These are phyloP conservation scores for Narthecium ossifragum DNA, from an alignment of 106 monocot genomes.

Conservation along the genomic window DNA sequence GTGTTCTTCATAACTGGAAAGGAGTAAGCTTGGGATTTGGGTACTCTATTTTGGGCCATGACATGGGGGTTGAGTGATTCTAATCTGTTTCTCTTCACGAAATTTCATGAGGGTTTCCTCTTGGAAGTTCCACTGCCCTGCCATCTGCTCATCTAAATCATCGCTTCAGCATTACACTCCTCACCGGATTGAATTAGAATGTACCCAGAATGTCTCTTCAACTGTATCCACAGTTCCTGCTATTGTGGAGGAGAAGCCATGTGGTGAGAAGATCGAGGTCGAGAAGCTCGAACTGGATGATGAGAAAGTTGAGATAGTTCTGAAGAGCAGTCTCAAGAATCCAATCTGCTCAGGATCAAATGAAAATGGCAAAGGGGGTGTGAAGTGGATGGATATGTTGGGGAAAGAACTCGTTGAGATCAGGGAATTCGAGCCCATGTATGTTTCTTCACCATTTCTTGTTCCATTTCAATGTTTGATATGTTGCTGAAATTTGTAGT, in stretches of 20 bases:
- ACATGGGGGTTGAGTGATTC: slow-evolving; percentile 1
- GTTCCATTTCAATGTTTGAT: background rate
- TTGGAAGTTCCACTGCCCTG: slow-evolving; percentile 17
- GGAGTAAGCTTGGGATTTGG: too few species aligned
- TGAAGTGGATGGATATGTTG: slow-evolving; percentile 7
- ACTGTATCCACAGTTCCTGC: background rate
- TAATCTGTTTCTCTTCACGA: slow-evolving; percentile 3
- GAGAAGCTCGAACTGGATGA: slow-evolving; percentile 10
- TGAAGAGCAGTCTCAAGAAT: slow-evolving; percentile 53
- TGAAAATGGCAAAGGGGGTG: slow-evolving; percentile 3
- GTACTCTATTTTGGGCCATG: background rate
- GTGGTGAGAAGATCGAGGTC: slow-evolving; percentile 24
- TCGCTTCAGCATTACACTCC: background rate
- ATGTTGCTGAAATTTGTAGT: background rate
- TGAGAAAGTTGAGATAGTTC: slow-evolving; percentile 17
- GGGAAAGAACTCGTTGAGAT: slow-evolving; percentile 10
- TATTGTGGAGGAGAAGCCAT: slow-evolving; percentile 5
- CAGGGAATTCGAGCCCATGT: slow-evolving; percentile 1
- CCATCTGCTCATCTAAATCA: slow-evolving; percentile 23
- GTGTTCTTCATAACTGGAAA: too few species aligned
- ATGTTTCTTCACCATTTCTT: background rate
- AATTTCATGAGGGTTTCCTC: slow-evolving; percentile 17
- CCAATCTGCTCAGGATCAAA: background rate
- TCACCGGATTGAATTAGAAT: background rate
- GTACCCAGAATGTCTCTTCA: background rate